A percentile compares a stretch with the other conserved stretches of the same genome.
Evolutionary conservation across 2,329 filamentous ascomycete genomes (phyloP).

Genomic region (Penicillium sclerotiorum): DNA sequence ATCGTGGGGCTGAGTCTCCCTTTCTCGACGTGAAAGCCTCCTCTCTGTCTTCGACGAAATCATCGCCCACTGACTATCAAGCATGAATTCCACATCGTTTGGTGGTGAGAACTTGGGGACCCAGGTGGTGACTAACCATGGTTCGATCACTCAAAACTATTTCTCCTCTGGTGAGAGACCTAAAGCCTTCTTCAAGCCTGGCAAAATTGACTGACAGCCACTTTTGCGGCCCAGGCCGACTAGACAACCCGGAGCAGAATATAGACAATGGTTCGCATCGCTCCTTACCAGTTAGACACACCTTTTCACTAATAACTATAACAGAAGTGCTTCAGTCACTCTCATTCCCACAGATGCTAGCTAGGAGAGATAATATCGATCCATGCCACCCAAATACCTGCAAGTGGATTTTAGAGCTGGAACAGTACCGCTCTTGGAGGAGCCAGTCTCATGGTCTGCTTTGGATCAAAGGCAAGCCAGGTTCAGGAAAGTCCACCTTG

Average conservation of each 20-base stretch:
- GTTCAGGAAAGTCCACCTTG: slow-evolving; percentile 25
- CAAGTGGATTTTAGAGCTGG: slow-evolving; percentile 14
- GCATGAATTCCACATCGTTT: slow-evolving; percentile 1
- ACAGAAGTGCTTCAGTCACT: slow-evolving; percentile 6
- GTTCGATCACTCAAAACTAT: neutral
- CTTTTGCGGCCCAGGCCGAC: neutral
- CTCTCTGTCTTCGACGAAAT: neutral
- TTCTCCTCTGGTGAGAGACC: neutral
- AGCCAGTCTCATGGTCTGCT: slow-evolving; percentile 8
- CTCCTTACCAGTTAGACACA: neutral
- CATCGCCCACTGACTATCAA: neutral
- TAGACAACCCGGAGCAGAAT: neutral
- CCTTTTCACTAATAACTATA: neutral
- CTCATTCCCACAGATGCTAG: slow-evolving; percentile 15
- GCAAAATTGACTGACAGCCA: neutral
- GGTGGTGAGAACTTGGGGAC: neutral
- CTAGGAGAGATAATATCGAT: slow-evolving; percentile 9
- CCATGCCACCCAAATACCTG: slow-evolving; percentile 9
- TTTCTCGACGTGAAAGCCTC: neutral
- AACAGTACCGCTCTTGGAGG: slow-evolving; percentile 14
- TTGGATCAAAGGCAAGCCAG: slow-evolving; percentile 28
- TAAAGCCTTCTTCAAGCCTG: neutral
- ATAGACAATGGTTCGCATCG: slow-evolving; percentile 1
- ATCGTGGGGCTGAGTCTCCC: neutral
- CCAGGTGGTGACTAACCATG: neutral